These are phyloP conservation scores for Hyaloscypha variabilis DNA, from an alignment of 495 filamentous ascomycete genomes.

Conservation along the genomic window DNA sequence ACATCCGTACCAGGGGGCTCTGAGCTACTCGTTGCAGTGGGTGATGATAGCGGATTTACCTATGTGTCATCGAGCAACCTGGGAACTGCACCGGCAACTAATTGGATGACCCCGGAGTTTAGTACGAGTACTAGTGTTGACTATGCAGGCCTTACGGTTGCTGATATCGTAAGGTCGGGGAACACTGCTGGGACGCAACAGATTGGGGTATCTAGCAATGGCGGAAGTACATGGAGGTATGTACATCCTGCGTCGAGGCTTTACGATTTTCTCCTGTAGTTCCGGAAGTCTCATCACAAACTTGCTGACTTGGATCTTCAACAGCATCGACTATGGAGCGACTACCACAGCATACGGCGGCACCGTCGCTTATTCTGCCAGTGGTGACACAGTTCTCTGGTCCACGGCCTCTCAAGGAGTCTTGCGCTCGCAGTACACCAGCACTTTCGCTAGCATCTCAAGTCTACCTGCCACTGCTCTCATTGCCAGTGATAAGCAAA, in stretches of 20 bases:
- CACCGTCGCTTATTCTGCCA: conserved; percentile 45
- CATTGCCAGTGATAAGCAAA: conserved; percentile 55
- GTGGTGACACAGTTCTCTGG: conserved; percentile 55
- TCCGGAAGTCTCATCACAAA: not conserved
- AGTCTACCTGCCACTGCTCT: conserved; percentile 45
- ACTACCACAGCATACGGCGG: conserved; percentile 49
- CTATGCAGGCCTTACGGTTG: conserved; percentile 57
- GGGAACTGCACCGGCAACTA: conserved; percentile 46
- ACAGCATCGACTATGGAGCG: conserved; percentile 21
- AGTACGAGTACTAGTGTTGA: conserved; percentile 53
- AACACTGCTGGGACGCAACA: conserved; percentile 37
- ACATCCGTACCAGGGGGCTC: conserved; percentile 53
- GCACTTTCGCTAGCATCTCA: conserved; percentile 9
- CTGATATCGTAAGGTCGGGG: conserved; percentile 54
- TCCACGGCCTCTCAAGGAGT: conserved; percentile 33
- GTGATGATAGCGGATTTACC: conserved; percentile 60
- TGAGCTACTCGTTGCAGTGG: conserved; percentile 58
- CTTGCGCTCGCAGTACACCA: conserved; percentile 8
- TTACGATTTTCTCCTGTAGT: not conserved
- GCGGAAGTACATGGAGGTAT: conserved; percentile 26
- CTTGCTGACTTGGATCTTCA: conserved; percentile 3
- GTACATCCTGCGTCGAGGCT: not conserved
- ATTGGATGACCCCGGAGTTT: conserved; percentile 54
- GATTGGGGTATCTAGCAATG: conserved; percentile 35
- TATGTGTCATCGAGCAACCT: conserved; percentile 39